phyloP scores from a whole-genome alignment of 2,329 filamentous ascomycete species.

The Endoconidiophora polonica region DNA sequence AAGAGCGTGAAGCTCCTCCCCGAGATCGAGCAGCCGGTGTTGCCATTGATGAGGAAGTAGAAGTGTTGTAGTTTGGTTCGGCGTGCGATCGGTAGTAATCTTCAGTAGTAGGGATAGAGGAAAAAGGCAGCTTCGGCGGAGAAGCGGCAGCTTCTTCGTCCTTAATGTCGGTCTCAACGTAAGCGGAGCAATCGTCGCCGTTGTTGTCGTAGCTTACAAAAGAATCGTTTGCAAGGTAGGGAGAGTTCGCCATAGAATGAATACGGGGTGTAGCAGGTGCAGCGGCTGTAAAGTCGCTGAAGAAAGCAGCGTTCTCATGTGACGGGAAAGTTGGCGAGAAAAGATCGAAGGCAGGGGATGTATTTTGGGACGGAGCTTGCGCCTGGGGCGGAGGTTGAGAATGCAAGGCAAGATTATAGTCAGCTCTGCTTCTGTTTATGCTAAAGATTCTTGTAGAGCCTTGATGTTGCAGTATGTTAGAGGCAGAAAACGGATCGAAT shows the following conservation, averaged over 20 bases:
- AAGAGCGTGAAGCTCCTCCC: background rate
- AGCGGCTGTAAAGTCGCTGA: conserved; percentile 8
- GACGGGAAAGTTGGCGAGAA: conserved; percentile 7
- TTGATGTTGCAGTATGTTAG: background rate
- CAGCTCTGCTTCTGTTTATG: background rate
- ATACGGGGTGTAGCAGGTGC: background rate
- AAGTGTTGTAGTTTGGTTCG: background rate
- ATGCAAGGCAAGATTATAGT: background rate
- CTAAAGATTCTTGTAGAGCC: background rate
- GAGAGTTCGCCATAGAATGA: background rate
- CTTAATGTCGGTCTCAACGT: conserved; percentile 2
- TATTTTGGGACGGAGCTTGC: background rate
- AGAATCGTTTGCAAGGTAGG: background rate
- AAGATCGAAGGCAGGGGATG: conserved; percentile 2
- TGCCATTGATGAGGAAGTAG: background rate
- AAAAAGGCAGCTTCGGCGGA: no score
- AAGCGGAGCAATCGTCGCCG: background rate
- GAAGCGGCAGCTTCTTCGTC: conserved; percentile 1
- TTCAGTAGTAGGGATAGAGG: background rate
- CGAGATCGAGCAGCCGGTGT: background rate
- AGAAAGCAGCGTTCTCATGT: conserved; percentile 8
- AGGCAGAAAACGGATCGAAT: background rate
- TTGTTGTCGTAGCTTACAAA: background rate
- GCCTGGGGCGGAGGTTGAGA: background rate
- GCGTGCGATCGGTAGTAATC: background rate